Percentiles rank a stretch among this genome's conserved stretches.
phyloP scores from a whole-genome alignment of 768 basidiomycete species.

The Rhodotorula taiwanensis region DNA sequence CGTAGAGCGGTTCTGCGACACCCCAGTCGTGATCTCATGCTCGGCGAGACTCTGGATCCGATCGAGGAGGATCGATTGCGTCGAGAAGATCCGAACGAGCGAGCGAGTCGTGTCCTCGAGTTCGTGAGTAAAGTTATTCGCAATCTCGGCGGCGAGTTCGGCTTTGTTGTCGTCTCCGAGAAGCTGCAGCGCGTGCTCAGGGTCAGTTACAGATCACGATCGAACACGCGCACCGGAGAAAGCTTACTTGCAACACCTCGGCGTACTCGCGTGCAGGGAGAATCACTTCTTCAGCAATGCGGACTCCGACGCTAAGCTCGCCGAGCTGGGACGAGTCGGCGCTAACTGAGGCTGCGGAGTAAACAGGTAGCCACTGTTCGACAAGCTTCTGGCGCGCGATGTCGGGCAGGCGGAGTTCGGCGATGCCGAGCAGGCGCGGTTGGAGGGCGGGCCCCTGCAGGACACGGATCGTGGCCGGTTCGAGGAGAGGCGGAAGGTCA shows the following conservation, averaged over 20 bases:
- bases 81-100: constrained; percentile 55
- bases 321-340: constrained; percentile 49
- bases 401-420: constrained; percentile 60
- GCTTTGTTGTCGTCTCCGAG: constrained; percentile 35
- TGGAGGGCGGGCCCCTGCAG: constrained; percentile 43
- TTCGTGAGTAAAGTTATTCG: constrained; percentile 59
- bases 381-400: constrained; percentile 66
- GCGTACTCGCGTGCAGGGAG: constrained; percentile 62
- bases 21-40: constrained; percentile 63
- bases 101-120: constrained; percentile 55
- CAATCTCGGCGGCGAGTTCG: constrained; percentile 59
- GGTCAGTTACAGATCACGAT: constrained; percentile 50
- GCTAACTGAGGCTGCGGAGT: too few relatives aligned
- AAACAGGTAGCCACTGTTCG: constrained; percentile 73
- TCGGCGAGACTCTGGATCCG: constrained; percentile 65
- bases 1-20: constrained; percentile 52
- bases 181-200: constrained; percentile 1
- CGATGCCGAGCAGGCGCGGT: constrained; percentile 49
- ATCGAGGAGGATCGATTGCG: constrained; percentile 53
- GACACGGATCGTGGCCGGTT: constrained; percentile 60
- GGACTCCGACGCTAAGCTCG: constrained; percentile 65
- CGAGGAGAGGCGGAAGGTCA: constrained; percentile 67
- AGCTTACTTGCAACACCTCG: constrained; percentile 55
- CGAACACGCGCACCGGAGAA: not conserved
- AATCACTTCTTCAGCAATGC: constrained; percentile 77